These are phyloP conservation scores for Casuarina cunninghamiana DNA, from an alignment of 306 rosid genomes.

Conservation along the genomic window DNA sequence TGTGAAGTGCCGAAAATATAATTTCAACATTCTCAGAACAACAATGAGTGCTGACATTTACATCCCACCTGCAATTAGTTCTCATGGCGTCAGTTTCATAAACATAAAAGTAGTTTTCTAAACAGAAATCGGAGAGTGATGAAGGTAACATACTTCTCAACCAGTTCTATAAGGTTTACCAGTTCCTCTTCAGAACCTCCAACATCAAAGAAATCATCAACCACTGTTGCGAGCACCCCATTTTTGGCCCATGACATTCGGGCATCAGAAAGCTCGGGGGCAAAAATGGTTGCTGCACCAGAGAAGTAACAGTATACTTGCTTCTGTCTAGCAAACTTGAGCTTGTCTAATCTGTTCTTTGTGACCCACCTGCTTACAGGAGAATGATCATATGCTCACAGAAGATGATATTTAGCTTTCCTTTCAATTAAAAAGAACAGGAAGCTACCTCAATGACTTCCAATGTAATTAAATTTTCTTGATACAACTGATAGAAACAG, in stretches of 20 bases:
- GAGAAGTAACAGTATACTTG: slow-evolving; percentile 72
- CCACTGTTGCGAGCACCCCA: slow-evolving; percentile 74
- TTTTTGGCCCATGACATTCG: slow-evolving; percentile 83
- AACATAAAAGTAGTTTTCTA: neutral
- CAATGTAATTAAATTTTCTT: neutral
- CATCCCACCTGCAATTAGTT: slow-evolving; percentile 74
- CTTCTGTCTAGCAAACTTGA: slow-evolving; percentile 82
- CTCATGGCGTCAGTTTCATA: slow-evolving; percentile 7
- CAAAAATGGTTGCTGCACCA: slow-evolving; percentile 54
- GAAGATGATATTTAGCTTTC: neutral
- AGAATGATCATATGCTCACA: neutral
- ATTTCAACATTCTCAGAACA: slow-evolving; percentile 76
- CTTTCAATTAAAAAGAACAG: neutral
- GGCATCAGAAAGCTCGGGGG: slow-evolving; percentile 69
- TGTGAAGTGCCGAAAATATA: slow-evolving; percentile 57
- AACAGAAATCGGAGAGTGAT: neutral
- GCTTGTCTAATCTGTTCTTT: slow-evolving; percentile 65
- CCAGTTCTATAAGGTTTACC: slow-evolving; percentile 62
- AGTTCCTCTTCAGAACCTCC: slow-evolving; percentile 72
- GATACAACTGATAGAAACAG: slow-evolving; percentile 1
- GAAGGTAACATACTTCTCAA: slow-evolving; percentile 56
- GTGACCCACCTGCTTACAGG: slow-evolving; percentile 62
- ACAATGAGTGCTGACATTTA: slow-evolving; percentile 41
- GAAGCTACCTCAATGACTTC: neutral
- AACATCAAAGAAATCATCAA: slow-evolving; percentile 85